Percentiles rank a stretch among this genome's conserved stretches.
These are phyloP conservation scores for Hemerocallis citrina DNA, from an alignment of 106 monocot genomes.

Conservation along the genomic window DNA sequence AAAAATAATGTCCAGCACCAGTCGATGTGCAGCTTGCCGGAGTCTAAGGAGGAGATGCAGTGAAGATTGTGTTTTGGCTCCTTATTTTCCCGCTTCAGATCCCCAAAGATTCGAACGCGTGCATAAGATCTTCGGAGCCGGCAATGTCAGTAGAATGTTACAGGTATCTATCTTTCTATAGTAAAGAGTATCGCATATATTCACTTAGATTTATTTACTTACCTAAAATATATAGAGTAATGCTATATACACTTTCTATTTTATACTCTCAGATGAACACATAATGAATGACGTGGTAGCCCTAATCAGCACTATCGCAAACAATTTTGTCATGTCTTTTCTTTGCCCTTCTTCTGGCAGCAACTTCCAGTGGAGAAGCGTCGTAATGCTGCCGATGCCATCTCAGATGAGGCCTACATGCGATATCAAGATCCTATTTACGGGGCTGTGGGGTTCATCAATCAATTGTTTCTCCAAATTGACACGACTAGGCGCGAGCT, in stretches of 20 bases:
- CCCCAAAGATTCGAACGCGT: conserved; percentile 29
- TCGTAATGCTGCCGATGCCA: conserved; percentile 33
- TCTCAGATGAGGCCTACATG: conserved; percentile 48
- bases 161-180: conserved; percentile 14
- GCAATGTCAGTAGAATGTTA: conserved; percentile 32
- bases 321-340: not conserved
- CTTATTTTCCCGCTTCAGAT: conserved; percentile 29
- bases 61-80: conserved; percentile 32
- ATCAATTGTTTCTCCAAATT: conserved; percentile 32
- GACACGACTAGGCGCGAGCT: conserved; percentile 23
- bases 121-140: conserved; percentile 35
- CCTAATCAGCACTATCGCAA: not conserved
- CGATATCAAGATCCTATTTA: conserved; percentile 44
- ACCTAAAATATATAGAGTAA: no score
- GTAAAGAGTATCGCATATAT: not conserved
- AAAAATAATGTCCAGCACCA: conserved; percentile 4
- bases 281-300: no score
- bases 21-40: conserved; percentile 40
- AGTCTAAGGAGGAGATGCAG: conserved; percentile 34
- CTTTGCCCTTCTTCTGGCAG: conserved; percentile 4
- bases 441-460: conserved; percentile 32
- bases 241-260: no score
- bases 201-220: no score
- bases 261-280: no score
- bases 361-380: conserved; percentile 23